phyloP scores from a whole-genome alignment of 2,329 filamentous ascomycete genomes.

The Diaporthe sp. region DNA sequence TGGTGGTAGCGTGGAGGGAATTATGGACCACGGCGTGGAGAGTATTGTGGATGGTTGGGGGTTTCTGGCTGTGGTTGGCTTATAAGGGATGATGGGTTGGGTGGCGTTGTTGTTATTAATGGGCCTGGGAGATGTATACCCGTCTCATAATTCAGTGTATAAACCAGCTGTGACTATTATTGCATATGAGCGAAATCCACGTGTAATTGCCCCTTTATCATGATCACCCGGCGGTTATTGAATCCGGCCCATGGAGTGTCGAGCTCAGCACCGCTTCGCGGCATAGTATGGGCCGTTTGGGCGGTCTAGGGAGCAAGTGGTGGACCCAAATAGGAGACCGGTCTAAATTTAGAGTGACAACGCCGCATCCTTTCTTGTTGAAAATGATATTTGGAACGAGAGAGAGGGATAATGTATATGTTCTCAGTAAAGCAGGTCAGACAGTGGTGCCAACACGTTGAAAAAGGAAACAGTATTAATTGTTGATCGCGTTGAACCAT shows the following conservation, averaged over 20 bases:
- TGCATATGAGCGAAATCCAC: neutral
- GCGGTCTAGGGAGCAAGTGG: neutral
- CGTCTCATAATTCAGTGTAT: constrained; percentile 25
- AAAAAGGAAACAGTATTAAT: neutral
- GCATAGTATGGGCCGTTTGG: neutral
- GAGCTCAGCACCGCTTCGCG: neutral
- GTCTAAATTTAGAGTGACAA: neutral
- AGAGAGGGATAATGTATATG: neutral
- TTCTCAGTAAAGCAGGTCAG: neutral
- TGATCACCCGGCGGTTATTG: neutral
- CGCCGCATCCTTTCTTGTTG: neutral
- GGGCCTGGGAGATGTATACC: neutral
- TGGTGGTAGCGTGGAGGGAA: constrained; percentile 69
- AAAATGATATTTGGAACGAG: neutral
- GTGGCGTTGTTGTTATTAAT: neutral
- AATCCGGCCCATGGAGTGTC: neutral
- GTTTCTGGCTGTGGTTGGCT: constrained; percentile 77
- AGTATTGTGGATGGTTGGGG: constrained; percentile 73
- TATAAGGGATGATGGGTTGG: constrained; percentile 66
- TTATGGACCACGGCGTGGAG: constrained; percentile 72
- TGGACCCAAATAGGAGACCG: neutral
- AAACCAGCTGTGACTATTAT: neutral
- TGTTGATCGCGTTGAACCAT: neutral
- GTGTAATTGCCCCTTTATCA: neutral
- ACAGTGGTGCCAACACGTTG: neutral